Base-by-base conservation (phyloP, 805 yeast genomes). In the Starmerella kuoi region DNA sequence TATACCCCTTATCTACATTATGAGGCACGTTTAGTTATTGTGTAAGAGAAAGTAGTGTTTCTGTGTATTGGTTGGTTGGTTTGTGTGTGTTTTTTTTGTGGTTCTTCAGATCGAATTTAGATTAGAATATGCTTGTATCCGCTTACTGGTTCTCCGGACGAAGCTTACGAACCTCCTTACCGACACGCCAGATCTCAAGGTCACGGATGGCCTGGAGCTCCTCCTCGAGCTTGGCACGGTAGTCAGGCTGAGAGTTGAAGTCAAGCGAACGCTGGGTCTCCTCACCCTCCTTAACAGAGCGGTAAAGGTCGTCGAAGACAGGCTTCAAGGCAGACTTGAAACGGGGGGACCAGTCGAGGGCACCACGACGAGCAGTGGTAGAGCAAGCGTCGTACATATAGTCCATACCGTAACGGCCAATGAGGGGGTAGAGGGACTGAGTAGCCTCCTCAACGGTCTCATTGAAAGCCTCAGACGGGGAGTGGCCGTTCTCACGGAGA, bases 381-480 rank as follows among this genome's bases (percentile, higher is more conserved):
- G 98, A 91, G 73, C 98, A 91, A 61, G 98, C 98, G 66, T 91
- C 97, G 79, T 91, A 91, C 98, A 91, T 91, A 88, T 91, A 91
- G 73, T 91, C 98, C 98, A 91, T 91, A 74, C 98, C 98, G 77
- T 91, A 83, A 72, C 85, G 86, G 72, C 98, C 98, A 59, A 91
- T 69, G 75, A 91, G 79, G 70, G 98, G 98, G 83, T 91, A 91
- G 62, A 91, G 76, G 45, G 97, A 91, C 75, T 91, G 98, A 54
- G 98, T 91, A 55, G 98, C 98, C 75, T 91, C 98, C 77, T 91
- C 98, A 57, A 91, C 98, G 58, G 98, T 91, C 77, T 91, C 98
- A 72, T 91, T 91, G 87, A 91, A 91, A 60, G 98, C 97, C 76
- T 91, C 98, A 49, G 96, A 85, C 73, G 98, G 98, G 55, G 96